Conservation (phyloP, 1,139 yeast species). For the Diutina sp. region DNA sequence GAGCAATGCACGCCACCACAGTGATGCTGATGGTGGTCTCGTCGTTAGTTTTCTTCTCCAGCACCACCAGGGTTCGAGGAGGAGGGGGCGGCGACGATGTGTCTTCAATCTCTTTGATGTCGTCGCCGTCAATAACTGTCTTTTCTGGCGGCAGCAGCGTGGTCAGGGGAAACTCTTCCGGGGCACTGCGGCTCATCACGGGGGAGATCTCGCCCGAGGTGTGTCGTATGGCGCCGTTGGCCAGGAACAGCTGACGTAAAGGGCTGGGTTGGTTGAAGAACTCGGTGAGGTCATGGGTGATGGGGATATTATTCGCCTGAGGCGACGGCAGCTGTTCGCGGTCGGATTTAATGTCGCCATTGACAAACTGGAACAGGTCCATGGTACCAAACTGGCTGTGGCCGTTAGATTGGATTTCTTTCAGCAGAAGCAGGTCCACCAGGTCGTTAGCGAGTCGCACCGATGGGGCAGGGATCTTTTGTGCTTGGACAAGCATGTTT, state of each 20-base stretch:
- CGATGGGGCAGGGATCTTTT: background rate
- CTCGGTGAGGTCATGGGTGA: background rate
- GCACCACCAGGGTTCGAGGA: background rate
- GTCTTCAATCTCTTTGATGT: background rate
- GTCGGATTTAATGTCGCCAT: background rate
- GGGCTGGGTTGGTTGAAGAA: background rate
- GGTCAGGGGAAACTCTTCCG: background rate
- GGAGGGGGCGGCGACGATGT: background rate
- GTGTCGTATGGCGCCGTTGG: background rate
- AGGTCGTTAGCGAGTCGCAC: background rate
- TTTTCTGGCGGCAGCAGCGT: background rate
- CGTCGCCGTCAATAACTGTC: background rate
- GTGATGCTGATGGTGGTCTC: background rate
- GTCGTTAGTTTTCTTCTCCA: background rate
- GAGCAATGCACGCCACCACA: background rate
- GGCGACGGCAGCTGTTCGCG: background rate
- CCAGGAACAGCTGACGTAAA: background rate
- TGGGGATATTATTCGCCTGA: background rate
- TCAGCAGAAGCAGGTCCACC: background rate
- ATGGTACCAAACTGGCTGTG: background rate
- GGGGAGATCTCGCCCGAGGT: background rate
- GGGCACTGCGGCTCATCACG: background rate
- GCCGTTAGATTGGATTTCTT: background rate
- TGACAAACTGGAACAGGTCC: background rate
- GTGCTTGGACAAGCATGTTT: constrained; percentile 1